A percentile compares a stretch with the other conserved stretches of the same genome.
Evolutionary conservation across 1,284 basidiomycete genomes (phyloP).

Genomic region (Rhodotorula sp.): DNA sequence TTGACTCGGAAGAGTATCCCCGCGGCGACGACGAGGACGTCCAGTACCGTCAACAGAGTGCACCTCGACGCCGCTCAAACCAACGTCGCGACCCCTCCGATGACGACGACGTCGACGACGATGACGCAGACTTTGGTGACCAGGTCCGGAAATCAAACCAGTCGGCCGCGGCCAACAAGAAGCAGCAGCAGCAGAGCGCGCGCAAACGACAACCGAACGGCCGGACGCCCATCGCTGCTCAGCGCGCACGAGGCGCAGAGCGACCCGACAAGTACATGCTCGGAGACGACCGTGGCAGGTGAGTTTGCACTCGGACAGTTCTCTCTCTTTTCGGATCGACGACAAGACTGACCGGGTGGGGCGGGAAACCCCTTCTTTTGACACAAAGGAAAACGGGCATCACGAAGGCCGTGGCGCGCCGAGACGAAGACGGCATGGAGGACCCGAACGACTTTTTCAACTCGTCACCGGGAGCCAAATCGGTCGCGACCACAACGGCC

Average conservation of each 20-base stretch:
- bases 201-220: not conserved
- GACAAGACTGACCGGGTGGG: not conserved
- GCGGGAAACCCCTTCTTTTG: too few species aligned
- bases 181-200: conserved; percentile 1
- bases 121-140: not conserved
- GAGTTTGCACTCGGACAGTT: not conserved
- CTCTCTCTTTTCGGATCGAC: not conserved
- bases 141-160: not conserved
- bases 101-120: not conserved
- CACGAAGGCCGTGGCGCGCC: conserved; percentile 39
- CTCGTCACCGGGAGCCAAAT: conserved; percentile 11
- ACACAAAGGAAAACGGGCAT: conserved; percentile 41
- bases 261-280: conserved; percentile 30
- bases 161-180: not conserved
- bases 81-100: not conserved
- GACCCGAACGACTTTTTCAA: conserved; percentile 71
- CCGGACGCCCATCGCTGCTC: not conserved
- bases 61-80: not conserved
- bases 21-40: conserved; percentile 1
- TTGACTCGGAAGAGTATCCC: conserved; percentile 22
- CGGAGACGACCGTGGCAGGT: conserved; percentile 36
- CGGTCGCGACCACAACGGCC: conserved; percentile 1
- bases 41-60: not conserved
- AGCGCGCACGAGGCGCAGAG: conserved; percentile 7
- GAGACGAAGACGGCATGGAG: conserved; percentile 80